Base-by-base conservation (phyloP, 805 yeast genomes). In the Saturnispora sanitii region DNA sequence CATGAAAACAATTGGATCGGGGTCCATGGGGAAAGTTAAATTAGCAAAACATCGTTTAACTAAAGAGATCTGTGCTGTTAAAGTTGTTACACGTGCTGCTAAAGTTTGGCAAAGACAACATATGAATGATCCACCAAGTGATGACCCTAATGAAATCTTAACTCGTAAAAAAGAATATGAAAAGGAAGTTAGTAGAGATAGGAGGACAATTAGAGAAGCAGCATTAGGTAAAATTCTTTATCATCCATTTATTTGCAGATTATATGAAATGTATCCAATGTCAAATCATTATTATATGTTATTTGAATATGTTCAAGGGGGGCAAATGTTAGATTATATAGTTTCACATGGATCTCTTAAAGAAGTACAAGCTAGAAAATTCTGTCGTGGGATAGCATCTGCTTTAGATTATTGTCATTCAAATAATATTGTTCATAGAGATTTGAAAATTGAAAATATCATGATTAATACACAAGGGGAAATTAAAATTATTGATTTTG, bases 1-100 rank as follows among this genome's bases (percentile, higher is more conserved):
- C 52, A 71, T 84, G 43, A 86, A 86, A 61, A 87, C 96, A 2
- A 83, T 92, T 35, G 99, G 99, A 33, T 95, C 97, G 2, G 98
- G 99, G 3, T 86, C 96, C 0, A 92, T 92, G 98, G 99, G 99
- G 44, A 94, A 90, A 60, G 99, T 92, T 37, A 92, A 92, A 63
- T 68, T 92, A 30, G 97, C 97, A 2, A 79, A 77, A 53, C 95
- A 88, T 64, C 75, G 82, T 49, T 61, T 76, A 27, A 85, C 96
- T 1, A 75, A 73, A 45, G 88, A 84, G 51, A 71, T 85, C 12
- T 90, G 96, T 63, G 94, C 94, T 0, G 88, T 90, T 21, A 90
- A 90, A 58, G 88, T 90, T 41, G 92, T 90, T 29, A 94, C 95
- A 20, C 68, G 94, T 50, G 96, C 96, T 6, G 81, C 86, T 5